Conservation (phyloP, 352 stramenopile species). For the Globisporangium acanthophoron region DNA sequence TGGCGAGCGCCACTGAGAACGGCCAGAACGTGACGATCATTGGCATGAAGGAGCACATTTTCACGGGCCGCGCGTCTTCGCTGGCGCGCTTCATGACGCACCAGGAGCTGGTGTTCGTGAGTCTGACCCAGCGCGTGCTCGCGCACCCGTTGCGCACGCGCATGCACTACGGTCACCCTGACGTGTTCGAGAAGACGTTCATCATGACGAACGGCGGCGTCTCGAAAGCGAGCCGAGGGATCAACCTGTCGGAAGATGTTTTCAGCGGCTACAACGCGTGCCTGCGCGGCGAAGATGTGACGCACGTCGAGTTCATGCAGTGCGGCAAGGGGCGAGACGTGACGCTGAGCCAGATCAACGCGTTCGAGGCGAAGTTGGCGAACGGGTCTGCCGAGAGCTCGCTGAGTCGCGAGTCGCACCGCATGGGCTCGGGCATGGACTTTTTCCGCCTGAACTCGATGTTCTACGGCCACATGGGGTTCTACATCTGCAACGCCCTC, state of each 20-base stretch:
- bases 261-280: constrained; percentile 85
- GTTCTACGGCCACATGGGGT: constrained; percentile 88
- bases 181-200: constrained; percentile 88
- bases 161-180: constrained; percentile 86
- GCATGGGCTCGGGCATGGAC: constrained; percentile 81
- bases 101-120: constrained; percentile 86
- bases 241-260: constrained; percentile 88
- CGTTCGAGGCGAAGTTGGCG: constrained; percentile 84
- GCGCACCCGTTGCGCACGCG: constrained; percentile 66
- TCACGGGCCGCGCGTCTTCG: constrained; percentile 80
- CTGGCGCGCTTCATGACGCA: constrained; percentile 86
- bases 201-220: constrained; percentile 83
- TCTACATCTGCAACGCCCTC: constrained; percentile 84
- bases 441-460: constrained; percentile 89
- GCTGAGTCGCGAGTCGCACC: constrained; percentile 71
- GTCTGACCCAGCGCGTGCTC: constrained; percentile 80
- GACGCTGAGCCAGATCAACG: constrained; percentile 82
- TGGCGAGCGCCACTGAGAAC: constrained; percentile 66
- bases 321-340: constrained; percentile 86
- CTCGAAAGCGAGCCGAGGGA: constrained; percentile 84
- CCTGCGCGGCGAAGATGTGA: constrained; percentile 71
- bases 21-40: constrained; percentile 77
- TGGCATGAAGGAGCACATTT: constrained; percentile 89
- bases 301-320: constrained; percentile 86
- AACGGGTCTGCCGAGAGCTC: constrained; percentile 80